Conservation (phyloP, 441 rosid species). For the Erodium trifolium region DNA sequence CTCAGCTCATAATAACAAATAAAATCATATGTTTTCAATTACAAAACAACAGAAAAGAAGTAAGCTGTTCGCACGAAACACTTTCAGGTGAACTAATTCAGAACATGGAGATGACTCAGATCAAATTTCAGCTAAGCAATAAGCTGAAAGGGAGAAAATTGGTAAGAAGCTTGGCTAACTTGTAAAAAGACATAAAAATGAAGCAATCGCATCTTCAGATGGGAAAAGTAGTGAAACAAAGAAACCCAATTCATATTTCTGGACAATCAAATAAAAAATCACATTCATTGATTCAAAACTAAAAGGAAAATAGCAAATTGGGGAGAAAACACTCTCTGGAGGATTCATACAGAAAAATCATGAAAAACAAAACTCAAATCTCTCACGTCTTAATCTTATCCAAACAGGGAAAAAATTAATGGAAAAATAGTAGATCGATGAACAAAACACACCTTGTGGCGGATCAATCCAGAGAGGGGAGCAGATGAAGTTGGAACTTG, state of each 20-base stretch:
- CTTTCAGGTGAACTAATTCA: background rate
- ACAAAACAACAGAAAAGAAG: background rate
- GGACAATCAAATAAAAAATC: background rate
- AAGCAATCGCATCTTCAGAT: no score
- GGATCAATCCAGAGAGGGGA: background rate
- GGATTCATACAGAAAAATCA: background rate
- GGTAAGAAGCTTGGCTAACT: background rate
- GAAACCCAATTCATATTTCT: background rate
- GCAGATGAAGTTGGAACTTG: background rate
- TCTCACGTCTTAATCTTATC: no score
- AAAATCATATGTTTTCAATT: background rate
- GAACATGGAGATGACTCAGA: background rate
- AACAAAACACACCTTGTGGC: background rate
- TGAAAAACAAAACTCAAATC: background rate
- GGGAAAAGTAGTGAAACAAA: background rate
- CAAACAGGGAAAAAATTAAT: no score
- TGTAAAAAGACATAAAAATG: background rate
- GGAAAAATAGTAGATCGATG: background rate
- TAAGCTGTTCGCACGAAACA: background rate
- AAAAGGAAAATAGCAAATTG: no score
- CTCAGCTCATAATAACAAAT: background rate
- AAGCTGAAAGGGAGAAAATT: background rate
- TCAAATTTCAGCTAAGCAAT: background rate
- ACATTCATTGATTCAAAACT: no score
- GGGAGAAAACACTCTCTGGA: background rate